phyloP scores from a whole-genome alignment of 2,329 filamentous ascomycete genomes.

The Huntiella savannae region DNA sequence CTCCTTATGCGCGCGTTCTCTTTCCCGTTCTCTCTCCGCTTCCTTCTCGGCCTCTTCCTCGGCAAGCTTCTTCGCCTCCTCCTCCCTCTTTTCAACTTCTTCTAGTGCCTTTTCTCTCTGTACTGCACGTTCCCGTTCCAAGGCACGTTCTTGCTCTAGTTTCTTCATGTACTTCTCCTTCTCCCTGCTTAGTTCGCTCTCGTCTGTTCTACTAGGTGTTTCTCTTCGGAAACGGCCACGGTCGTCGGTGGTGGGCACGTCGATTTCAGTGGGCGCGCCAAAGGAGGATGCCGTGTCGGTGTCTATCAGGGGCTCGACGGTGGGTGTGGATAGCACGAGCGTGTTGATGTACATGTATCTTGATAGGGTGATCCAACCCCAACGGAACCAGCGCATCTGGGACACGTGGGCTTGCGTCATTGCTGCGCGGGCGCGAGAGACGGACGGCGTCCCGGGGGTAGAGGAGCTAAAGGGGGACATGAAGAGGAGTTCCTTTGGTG shows the following conservation, averaged over 20 bases:
- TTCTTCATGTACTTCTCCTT: constrained; percentile 9
- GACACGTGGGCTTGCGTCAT: constrained; percentile 85
- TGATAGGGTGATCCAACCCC: constrained; percentile 80
- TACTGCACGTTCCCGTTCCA: constrained; percentile 2
- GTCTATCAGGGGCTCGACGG: constrained; percentile 11
- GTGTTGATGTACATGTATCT: constrained; percentile 96
- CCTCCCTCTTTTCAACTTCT: not conserved
- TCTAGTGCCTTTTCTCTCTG: not conserved
- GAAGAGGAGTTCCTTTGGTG: constrained; percentile 45
- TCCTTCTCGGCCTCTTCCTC: not conserved
- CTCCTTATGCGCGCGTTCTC: not conserved
- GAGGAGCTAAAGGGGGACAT: constrained; percentile 49
- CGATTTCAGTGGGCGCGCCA: not conserved
- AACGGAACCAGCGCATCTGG: constrained; percentile 98
- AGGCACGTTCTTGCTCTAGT: constrained; percentile 3
- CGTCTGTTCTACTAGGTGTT: not conserved
- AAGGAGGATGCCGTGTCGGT: constrained; percentile 1
- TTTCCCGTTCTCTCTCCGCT: not conserved
- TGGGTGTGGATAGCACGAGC: constrained; percentile 34
- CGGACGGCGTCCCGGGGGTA: constrained; percentile 15
- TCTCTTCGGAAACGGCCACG: not conserved
- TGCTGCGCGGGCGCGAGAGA: constrained; percentile 50
- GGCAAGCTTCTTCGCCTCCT: not conserved
- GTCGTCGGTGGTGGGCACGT: not conserved
- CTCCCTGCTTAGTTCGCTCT: not conserved